Evolutionary conservation across 306 rosid species (phyloP), one percentile per base, ranked within the genome.

Genomic region (Rubus idaeus): DNA sequence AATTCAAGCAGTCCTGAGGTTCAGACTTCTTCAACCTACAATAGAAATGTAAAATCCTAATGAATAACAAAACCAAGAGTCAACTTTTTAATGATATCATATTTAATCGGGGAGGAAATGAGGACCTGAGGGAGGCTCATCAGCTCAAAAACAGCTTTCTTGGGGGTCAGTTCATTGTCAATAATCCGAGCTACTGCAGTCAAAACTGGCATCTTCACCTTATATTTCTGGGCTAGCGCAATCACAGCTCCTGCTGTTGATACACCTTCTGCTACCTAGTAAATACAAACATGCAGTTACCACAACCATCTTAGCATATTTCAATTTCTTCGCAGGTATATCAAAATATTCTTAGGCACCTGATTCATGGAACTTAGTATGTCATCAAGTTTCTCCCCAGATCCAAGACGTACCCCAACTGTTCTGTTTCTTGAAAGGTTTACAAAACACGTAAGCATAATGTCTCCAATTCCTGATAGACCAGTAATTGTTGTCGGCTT

Each of bases 171-270:
- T 83, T 90, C 97, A 20, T 88, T 88, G 86, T 94, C 98, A 0
- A 94, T 86, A 68, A 88, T 92, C 62, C 98, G 93, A 23, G 98
- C 98, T 37, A 94, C 96, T 9, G 96, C 98, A 0, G 97, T 94
- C 84, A 94, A 89, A 81, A 94, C 98, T 6, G 98, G 97, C 97
- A 94, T 89, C 87, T 94, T 94, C 6, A 90, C 96, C 2, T 86
- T 94, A 67, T 89, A 92, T 75, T 94, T 94, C 80, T 94, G 96
- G 1, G 96, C 97, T 78, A 92, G 77, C 5, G 98, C 89, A 75
- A 94, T 93, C 80, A 94, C 98, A 10, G 98, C 98, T 81, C 98
- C 95, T 2, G 98, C 98, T 0, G 97, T 94, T 46, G 97, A 89
- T 74, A 90, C 93, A 55, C 98, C 98, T 83, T 92, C 98, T 60